Evolutionary conservation across 805 yeast genomes (phyloP).

Genomic region (Scheffersomyces coipomensis): DNA sequence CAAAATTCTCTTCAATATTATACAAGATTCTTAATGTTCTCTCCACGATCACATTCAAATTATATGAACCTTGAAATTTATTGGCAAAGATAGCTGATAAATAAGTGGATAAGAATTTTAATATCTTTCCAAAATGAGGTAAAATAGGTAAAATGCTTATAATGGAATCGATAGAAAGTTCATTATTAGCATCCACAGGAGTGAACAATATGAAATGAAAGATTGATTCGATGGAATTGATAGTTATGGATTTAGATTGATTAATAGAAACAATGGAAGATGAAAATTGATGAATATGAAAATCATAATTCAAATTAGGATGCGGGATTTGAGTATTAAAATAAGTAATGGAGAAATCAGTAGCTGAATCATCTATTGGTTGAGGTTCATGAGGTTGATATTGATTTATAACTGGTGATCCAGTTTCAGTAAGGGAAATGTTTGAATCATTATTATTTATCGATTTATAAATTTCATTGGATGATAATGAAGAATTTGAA

Average conservation of each 20-base stretch:
- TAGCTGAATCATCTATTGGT: neutral
- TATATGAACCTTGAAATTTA: conserved; percentile 15
- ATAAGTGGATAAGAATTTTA: conserved; percentile 14
- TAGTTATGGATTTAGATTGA: neutral
- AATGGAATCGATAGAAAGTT: conserved; percentile 14
- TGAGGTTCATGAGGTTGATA: conserved; percentile 1
- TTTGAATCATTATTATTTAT: conserved; percentile 11
- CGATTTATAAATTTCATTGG: conserved; percentile 13
- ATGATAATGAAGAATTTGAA: conserved; percentile 1
- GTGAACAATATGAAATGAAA: conserved; percentile 65
- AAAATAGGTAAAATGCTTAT: conserved; percentile 32
- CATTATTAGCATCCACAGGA: conserved; percentile 7
- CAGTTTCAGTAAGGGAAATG: conserved; percentile 4
- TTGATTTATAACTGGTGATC: conserved; percentile 4
- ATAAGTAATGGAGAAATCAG: conserved; percentile 18
- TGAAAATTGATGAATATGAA: conserved; percentile 31
- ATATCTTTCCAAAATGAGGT: conserved; percentile 28
- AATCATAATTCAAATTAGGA: conserved; percentile 44
- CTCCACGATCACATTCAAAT: conserved; percentile 35
- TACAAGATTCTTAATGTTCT: conserved; percentile 54
- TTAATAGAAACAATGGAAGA: conserved; percentile 1
- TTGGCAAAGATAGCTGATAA: conserved; percentile 1
- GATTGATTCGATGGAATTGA: conserved; percentile 58
- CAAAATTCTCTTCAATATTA: conserved; percentile 56
- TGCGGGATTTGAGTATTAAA: conserved; percentile 27